Evolutionary conservation across 495 filamentous ascomycete species (phyloP).

Genomic region (Schizothecium vesticola): DNA sequence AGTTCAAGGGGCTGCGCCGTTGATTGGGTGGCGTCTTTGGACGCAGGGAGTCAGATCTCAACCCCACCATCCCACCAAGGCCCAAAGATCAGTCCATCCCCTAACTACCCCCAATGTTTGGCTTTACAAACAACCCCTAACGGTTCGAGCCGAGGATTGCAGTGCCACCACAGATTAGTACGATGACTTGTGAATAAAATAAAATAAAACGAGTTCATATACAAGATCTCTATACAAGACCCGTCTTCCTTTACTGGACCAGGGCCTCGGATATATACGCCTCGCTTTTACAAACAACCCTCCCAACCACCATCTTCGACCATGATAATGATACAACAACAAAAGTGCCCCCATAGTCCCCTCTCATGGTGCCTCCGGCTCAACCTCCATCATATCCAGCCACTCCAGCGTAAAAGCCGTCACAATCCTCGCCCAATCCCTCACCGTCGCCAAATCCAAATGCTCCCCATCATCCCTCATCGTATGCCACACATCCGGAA

Average conservation of each 20-base stretch:
- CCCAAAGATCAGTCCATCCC: neutral
- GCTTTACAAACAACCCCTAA: neutral
- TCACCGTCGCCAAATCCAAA: constrained; percentile 68
- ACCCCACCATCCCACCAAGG: constrained; percentile 9
- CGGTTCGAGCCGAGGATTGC: too few species aligned
- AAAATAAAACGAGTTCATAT: neutral
- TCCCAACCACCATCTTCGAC: neutral
- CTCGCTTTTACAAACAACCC: neutral
- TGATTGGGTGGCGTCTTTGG: constrained; percentile 10
- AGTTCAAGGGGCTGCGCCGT: neutral
- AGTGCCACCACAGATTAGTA: too few species aligned
- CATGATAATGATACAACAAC: neutral
- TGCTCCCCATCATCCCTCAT: constrained; percentile 76
- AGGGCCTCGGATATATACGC: neutral
- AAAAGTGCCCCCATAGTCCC: neutral
- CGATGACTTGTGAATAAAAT: too few species aligned
- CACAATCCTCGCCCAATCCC: constrained; percentile 76
- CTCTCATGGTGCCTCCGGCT: constrained; percentile 6
- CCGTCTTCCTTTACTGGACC: neutral
- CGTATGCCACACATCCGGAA: constrained; percentile 78
- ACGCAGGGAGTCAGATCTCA: neutral
- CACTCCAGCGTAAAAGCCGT: constrained; percentile 81
- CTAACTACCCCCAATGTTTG: neutral
- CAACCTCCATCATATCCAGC: constrained; percentile 52
- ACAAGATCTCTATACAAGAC: too few species aligned